Conservation (phyloP, 2,329 filamentous ascomycete species). For the Trichoderma hamatum region DNA sequence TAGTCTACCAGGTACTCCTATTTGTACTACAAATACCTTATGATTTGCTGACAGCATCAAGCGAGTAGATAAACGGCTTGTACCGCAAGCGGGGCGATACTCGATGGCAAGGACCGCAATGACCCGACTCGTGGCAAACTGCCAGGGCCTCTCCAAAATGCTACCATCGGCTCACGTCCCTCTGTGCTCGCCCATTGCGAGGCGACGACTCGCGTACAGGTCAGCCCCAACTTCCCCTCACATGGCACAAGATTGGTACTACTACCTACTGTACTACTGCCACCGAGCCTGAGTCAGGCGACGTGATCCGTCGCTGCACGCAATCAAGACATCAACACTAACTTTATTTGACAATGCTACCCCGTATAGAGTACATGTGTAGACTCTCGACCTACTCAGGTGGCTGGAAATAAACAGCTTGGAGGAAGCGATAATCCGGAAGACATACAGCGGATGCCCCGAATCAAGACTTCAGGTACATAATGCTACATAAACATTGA, state of each 20-base stretch:
- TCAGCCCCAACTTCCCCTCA: background rate
- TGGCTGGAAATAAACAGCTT: background rate
- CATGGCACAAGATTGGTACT: background rate
- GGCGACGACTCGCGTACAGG: background rate
- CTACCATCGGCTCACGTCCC: constrained; percentile 9
- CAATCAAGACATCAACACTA: background rate
- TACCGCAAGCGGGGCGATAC: background rate
- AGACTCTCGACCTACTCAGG: background rate
- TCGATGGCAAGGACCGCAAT: background rate
- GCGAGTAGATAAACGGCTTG: background rate
- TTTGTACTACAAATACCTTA: background rate
- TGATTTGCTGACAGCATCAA: background rate
- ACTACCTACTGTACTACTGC: background rate
- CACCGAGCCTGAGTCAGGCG: background rate
- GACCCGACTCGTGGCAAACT: constrained; percentile 11
- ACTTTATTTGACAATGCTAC: too few relatives aligned
- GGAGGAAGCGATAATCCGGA: background rate
- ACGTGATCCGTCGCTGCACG: background rate
- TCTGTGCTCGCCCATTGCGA: background rate
- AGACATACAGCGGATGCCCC: background rate
- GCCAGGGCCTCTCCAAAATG: background rate
- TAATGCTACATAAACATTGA: background rate
- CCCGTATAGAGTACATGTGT: too few relatives aligned
- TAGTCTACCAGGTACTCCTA: background rate
- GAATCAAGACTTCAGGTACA: background rate